Evolutionary conservation across 768 basidiomycete genomes (phyloP).

Genomic region (Scleroderma citrinum): DNA sequence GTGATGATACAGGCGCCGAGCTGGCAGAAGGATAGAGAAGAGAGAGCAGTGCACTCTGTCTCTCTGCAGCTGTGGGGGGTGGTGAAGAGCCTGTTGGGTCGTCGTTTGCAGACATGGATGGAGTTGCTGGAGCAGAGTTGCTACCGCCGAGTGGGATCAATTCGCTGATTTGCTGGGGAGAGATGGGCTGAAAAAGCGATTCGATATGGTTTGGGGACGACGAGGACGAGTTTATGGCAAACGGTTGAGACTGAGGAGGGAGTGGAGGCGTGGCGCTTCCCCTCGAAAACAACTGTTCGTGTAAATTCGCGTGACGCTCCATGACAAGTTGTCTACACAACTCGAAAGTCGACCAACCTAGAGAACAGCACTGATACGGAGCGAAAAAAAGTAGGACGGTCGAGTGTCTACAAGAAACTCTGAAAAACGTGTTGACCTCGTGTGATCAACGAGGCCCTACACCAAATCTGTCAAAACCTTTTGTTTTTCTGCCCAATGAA

Average conservation of each 20-base stretch:
- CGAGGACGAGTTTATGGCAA: conserved; percentile 33
- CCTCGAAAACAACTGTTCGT: conserved; percentile 46
- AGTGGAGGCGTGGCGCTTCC: conserved; percentile 49
- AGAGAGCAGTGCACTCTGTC: conserved; percentile 71
- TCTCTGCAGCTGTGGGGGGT: conserved; percentile 43
- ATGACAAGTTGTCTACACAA: conserved; percentile 2
- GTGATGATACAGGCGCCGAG: conserved; percentile 23
- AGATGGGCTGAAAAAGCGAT: conserved; percentile 57
- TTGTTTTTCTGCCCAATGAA: not conserved
- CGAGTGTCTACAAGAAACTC: conserved; percentile 1
- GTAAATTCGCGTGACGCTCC: conserved; percentile 7
- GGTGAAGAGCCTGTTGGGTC: conserved; percentile 36
- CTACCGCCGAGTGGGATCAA: conserved; percentile 27
- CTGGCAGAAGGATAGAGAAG: conserved; percentile 52
- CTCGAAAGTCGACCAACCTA: not conserved
- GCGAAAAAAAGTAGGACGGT: conserved; percentile 3
- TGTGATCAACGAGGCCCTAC: conserved; percentile 22
- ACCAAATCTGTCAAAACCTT: not conserved
- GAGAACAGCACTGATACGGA: conserved; percentile 3
- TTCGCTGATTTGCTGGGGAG: conserved; percentile 37
- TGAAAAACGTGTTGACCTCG: conserved; percentile 16
- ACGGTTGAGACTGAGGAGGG: conserved; percentile 27
- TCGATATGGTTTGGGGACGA: conserved; percentile 59
- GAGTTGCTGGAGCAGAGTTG: conserved; percentile 39
- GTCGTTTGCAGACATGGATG: conserved; percentile 36